Percentiles rank a stretch among this genome's conserved stretches.
Conservation (phyloP, 2,329 filamentous ascomycete species). For the Colletotrichum karsti region DNA sequence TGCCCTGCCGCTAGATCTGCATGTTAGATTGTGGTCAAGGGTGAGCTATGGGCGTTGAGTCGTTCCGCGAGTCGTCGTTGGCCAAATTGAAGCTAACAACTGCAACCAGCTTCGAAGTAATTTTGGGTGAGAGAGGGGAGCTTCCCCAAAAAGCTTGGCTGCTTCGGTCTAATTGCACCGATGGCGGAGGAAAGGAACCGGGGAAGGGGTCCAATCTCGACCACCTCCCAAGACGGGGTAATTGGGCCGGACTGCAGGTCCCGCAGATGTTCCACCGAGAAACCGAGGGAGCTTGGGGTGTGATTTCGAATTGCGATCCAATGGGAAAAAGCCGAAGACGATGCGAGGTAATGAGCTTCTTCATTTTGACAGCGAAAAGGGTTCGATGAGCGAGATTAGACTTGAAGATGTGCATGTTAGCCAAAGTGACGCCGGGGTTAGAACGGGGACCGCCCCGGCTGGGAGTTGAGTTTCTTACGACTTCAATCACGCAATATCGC, state of each 20-base stretch:
- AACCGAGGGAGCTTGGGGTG: not conserved
- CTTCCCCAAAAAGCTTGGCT: not conserved
- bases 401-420: slow-evolving; percentile 4
- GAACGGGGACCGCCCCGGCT: not conserved
- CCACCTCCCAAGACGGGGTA: slow-evolving; percentile 21
- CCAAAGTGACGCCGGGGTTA: not conserved
- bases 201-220: not conserved
- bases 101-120: not conserved
- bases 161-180: slow-evolving; percentile 20
- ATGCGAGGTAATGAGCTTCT: slow-evolving; percentile 22
- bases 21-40: slow-evolving; percentile 15
- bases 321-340: slow-evolving; percentile 4
- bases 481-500: slow-evolving; percentile 17
- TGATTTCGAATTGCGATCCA: slow-evolving; percentile 5
- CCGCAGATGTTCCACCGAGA: slow-evolving; percentile 21
- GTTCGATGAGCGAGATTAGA: slow-evolving; percentile 16
- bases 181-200: slow-evolving; percentile 13
- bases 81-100: not conserved
- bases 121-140: not conserved
- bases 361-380: not conserved
- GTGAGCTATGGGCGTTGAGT: not conserved
- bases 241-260: slow-evolving; percentile 23
- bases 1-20: slow-evolving; percentile 17
- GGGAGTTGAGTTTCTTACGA: not conserved
- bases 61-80: not conserved